Conservation (phyloP, 176 grass and related monocot genomes). For the Poa annua region DNA sequence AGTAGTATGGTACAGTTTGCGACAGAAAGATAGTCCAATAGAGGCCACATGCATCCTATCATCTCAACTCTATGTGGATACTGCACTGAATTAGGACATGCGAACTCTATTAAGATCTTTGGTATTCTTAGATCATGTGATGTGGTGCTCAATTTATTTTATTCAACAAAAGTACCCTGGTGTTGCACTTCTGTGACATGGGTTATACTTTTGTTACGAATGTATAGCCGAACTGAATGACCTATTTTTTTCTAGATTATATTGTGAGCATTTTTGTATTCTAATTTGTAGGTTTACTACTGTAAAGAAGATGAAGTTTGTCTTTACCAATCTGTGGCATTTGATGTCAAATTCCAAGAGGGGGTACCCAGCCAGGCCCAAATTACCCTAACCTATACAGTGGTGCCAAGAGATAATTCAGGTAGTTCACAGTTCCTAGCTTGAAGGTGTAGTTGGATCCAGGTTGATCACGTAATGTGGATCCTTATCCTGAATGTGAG, state of each 20-base stretch:
- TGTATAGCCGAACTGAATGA: slow-evolving; percentile 2
- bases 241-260: slow-evolving; percentile 26
- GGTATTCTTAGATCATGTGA: background rate
- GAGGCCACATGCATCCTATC: background rate
- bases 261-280: slow-evolving; percentile 25
- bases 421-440: slow-evolving; percentile 52
- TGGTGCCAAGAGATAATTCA: slow-evolving; percentile 65
- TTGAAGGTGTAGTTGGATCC: slow-evolving; percentile 39
- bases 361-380: slow-evolving; percentile 38
- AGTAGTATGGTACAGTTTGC: background rate
- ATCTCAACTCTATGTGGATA: background rate
- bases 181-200: slow-evolving; percentile 25
- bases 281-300: slow-evolving; percentile 77
- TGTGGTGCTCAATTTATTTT: slow-evolving; percentile 7
- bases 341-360: slow-evolving; percentile 82
- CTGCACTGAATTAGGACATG: slow-evolving; percentile 14
- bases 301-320: slow-evolving; percentile 97
- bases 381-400: slow-evolving; percentile 65
- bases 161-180: slow-evolving; percentile 24
- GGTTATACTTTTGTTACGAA: slow-evolving; percentile 11
- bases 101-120: background rate
- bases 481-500: slow-evolving; percentile 28
- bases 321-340: slow-evolving; percentile 80
- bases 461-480: slow-evolving; percentile 2
- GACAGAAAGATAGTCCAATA: slow-evolving; percentile 8